Base-by-base conservation (phyloP, 1,284 basidiomycete genomes). In the Apiotrichum brassicae region DNA sequence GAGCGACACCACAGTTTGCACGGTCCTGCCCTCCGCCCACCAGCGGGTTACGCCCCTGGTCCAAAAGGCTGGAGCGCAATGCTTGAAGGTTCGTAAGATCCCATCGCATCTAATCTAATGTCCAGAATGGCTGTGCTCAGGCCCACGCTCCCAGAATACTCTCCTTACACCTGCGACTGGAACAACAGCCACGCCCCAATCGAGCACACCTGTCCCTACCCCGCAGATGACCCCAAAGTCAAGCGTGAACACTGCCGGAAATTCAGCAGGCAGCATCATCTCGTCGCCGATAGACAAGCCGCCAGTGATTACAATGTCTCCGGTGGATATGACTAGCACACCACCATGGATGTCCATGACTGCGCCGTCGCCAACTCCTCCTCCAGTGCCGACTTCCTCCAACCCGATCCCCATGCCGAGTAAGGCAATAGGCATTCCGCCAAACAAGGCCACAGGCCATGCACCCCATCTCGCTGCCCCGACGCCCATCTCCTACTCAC, bases 61-160 rank as follows among this genome's bases (percentile, higher is more conserved):
- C 40, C 49, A 3, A 68, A 65, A 51, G 69, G 69, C 2, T 71
- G 69, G 69, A 68, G 66, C 39, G 62, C 57, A 24, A 68, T 71
- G 65, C 58, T 71, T 1, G 68, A 71, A 55, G 68, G 65, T 54
- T n/a, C 6, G 14, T 16, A 14, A 4, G 6, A 11, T 40, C 8
- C 14, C 13, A 23, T 6, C 18, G 3, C 4, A 12, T 16, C 14
- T 14, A n/a, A 30, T 30, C 51, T 53, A 12, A 56, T 32, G 5
- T 8, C 23, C 41, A 69, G 69, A 71, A 30, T 71, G 67, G 61
- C 59, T 71, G 26, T 69, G 66, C 39, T 65, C 63, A 4, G 51
- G 51, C 1, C 54, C 54, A 4, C 41, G 39, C 14, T 6, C n/a
- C n/a, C n/a, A 11, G 22, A 13, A 6, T 3, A n/a, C n/a, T 7